phyloP scores from a whole-genome alignment of 768 basidiomycete genomes.

The Tulasnella sp. region DNA sequence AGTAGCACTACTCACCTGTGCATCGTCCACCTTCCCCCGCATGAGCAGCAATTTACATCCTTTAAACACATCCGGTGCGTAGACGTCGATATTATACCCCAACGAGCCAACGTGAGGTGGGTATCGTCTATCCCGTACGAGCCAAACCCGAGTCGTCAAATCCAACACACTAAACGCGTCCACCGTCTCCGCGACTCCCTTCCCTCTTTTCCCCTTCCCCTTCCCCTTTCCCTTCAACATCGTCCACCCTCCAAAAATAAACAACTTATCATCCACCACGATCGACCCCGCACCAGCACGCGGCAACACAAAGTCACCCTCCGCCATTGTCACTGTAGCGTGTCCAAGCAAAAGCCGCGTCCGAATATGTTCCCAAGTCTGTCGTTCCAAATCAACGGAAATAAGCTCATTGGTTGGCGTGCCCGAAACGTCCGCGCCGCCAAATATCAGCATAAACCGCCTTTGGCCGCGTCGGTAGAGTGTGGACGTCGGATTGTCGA shows the following conservation, averaged over 20 bases:
- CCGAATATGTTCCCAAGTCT: not conserved
- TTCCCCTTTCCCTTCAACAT: not conserved
- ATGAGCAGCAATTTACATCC: not conserved
- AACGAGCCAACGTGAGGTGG: constrained; percentile 1
- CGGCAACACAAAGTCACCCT: no score
- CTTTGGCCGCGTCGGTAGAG: not conserved
- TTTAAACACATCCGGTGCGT: not conserved
- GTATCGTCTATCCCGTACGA: constrained; percentile 1
- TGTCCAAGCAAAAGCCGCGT: not conserved
- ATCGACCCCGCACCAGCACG: not conserved
- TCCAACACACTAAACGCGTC: constrained; percentile 7
- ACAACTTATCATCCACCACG: not conserved
- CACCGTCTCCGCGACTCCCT: not conserved
- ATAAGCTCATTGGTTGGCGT: not conserved
- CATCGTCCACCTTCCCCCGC: not conserved
- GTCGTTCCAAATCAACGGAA: not conserved
- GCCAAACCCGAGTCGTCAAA: not conserved
- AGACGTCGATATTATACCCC: constrained; percentile 2
- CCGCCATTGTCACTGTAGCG: not conserved
- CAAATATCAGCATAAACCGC: not conserved
- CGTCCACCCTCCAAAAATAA: constrained; percentile 8
- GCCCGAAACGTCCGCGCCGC: not conserved
- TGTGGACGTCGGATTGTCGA: not conserved
- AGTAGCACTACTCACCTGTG: not conserved
- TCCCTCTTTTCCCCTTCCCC: not conserved